Conservation (phyloP, 1,284 basidiomycete genomes). For the Ceratobasidium sp. region DNA sequence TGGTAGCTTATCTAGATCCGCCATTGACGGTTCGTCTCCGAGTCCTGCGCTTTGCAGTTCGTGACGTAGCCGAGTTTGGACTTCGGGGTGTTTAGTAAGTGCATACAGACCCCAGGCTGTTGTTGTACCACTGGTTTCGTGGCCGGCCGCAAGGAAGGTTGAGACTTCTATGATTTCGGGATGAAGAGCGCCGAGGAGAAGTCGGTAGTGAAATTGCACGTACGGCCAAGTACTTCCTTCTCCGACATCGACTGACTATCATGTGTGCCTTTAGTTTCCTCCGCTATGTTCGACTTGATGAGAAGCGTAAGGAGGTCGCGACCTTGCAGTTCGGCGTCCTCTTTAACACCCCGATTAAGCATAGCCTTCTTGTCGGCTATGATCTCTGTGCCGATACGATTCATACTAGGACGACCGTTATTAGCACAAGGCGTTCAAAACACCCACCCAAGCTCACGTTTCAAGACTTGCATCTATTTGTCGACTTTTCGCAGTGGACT, state of each 20-base stretch:
- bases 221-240: conserved; percentile 80
- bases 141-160: conserved; percentile 62
- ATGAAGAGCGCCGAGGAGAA: neutral
- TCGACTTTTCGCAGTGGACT: conserved; percentile 16
- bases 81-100: conserved; percentile 67
- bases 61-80: conserved; percentile 76
- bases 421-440: neutral
- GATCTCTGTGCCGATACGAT: conserved; percentile 44
- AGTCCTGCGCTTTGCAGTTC: conserved; percentile 67
- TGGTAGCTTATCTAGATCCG: conserved; percentile 57
- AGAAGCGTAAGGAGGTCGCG: conserved; percentile 69
- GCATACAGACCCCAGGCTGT: conserved; percentile 74
- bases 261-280: conserved; percentile 62
- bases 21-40: conserved; percentile 63
- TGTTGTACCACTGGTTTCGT: conserved; percentile 77
- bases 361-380: conserved; percentile 55
- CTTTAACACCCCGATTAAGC: conserved; percentile 56
- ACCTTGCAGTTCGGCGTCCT: conserved; percentile 39
- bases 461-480: conserved; percentile 15
- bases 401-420: conserved; percentile 7
- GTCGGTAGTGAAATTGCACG: conserved; percentile 56
- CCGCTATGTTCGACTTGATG: conserved; percentile 75
- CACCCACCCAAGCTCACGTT: conserved; percentile 2
- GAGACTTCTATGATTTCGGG: conserved; percentile 42
- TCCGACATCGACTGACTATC: conserved; percentile 75